Evolutionary conservation across 805 yeast species (phyloP).

Genomic region (Candida piceae): DNA sequence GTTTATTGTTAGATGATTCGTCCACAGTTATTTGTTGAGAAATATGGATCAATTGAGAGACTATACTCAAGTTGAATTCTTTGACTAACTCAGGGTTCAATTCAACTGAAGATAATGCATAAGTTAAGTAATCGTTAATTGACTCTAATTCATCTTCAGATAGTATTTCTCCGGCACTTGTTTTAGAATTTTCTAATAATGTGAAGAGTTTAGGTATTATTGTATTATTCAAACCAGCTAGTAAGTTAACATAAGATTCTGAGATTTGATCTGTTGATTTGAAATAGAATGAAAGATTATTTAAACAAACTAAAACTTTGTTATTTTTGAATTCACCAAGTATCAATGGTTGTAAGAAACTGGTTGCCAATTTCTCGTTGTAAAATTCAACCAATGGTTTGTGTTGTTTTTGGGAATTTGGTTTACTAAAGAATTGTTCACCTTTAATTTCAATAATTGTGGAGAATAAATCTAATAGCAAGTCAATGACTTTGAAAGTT

Average conservation of each 20-base stretch:
- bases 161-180: neutral
- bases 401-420: conserved; percentile 12
- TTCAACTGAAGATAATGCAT: conserved; percentile 12
- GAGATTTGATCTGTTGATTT: conserved; percentile 24
- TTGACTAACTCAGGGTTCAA: conserved; percentile 4
- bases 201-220: conserved; percentile 7
- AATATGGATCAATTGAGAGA: conserved; percentile 2
- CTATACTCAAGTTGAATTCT: conserved; percentile 1
- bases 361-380: conserved; percentile 8
- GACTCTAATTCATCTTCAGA: conserved; percentile 10
- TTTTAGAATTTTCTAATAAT: conserved; percentile 4
- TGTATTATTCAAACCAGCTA: conserved; percentile 9
- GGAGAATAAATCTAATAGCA: conserved; percentile 70
- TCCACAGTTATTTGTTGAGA: conserved; percentile 5
- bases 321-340: conserved; percentile 42
- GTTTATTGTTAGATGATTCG: neutral
- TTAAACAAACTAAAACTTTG: conserved; percentile 60
- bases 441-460: conserved; percentile 59
- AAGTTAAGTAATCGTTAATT: conserved; percentile 16
- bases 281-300: conserved; percentile 50
- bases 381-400: conserved; percentile 19
- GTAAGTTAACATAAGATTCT: conserved; percentile 7
- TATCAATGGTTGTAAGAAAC: conserved; percentile 36
- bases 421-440: conserved; percentile 6
- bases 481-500: conserved; percentile 60